Conservation (phyloP, 2,329 filamentous ascomycete species). For the Aspergillus tanneri region DNA sequence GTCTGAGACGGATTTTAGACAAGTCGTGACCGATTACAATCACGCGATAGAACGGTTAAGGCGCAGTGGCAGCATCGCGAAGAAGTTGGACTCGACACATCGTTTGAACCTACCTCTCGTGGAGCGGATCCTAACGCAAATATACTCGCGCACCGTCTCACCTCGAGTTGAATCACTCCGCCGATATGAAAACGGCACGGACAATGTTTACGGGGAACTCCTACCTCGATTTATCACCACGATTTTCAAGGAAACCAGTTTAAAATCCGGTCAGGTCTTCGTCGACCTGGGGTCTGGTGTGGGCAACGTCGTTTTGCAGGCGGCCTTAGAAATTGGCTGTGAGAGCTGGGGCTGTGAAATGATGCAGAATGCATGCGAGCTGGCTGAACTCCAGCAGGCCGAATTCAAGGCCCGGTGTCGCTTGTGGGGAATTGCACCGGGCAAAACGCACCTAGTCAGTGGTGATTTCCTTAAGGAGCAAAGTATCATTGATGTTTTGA, state of each 20-base stretch:
- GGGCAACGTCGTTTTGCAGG: slow-evolving; percentile 91
- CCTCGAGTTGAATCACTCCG: slow-evolving; percentile 79
- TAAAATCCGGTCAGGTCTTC: slow-evolving; percentile 83
- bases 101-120: slow-evolving; percentile 70
- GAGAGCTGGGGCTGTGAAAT: slow-evolving; percentile 96
- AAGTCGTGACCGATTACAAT: slow-evolving; percentile 77
- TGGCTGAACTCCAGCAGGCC: slow-evolving; percentile 74
- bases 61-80: slow-evolving; percentile 67
- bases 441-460: slow-evolving; percentile 73
- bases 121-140: slow-evolving; percentile 78
- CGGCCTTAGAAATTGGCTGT: slow-evolving; percentile 87
- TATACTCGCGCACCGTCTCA: slow-evolving; percentile 89
- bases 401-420: slow-evolving; percentile 84
- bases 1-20: slow-evolving; percentile 68
- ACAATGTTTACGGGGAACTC: slow-evolving; percentile 94
- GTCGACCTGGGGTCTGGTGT: slow-evolving; percentile 95
- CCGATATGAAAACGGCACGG: slow-evolving; percentile 84
- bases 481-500: slow-evolving; percentile 69
- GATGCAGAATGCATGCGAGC: slow-evolving; percentile 83
- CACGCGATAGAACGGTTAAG: slow-evolving; percentile 63
- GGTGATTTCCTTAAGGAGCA: slow-evolving; percentile 80
- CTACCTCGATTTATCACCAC: slow-evolving; percentile 78
- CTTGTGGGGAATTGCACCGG: slow-evolving; percentile 83
- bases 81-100: slow-evolving; percentile 68
- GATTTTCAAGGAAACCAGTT: slow-evolving; percentile 73